Conservation (phyloP, 2,329 filamentous ascomycete species). For the Rhynchosporium agropyri region DNA sequence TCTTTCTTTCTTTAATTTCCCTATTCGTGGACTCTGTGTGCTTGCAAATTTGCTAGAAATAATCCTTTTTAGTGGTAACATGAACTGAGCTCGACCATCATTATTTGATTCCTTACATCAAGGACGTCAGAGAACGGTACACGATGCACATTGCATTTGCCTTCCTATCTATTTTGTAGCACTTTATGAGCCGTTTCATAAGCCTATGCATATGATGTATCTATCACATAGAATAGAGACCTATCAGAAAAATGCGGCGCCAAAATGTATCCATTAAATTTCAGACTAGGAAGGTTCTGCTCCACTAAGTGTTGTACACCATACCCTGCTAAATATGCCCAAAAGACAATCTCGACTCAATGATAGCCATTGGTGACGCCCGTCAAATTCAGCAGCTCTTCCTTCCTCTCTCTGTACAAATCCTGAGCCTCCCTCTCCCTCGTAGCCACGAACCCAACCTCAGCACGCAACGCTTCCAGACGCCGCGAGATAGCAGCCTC, state of each 20-base stretch:
- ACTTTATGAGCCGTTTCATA: too few species aligned
- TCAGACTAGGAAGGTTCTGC: not conserved
- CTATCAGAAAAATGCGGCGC: not conserved
- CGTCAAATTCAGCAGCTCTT: slow-evolving; percentile 71
- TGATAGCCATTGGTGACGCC: slow-evolving; percentile 38
- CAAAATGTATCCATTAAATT: slow-evolving; percentile 9
- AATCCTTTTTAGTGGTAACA: not conserved
- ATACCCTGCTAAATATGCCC: slow-evolving; percentile 9
- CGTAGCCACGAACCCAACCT: slow-evolving; percentile 77
- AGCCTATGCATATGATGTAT: too few species aligned
- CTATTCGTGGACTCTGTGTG: too few species aligned
- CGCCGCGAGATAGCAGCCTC: slow-evolving; percentile 73
- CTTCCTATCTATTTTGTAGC: too few species aligned
- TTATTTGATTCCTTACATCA: too few species aligned
- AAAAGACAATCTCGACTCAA: slow-evolving; percentile 17
- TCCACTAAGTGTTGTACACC: slow-evolving; percentile 20
- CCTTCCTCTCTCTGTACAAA: slow-evolving; percentile 72
- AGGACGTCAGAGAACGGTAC: too few species aligned
- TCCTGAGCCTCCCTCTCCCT: slow-evolving; percentile 92
- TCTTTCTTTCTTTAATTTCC: too few species aligned
- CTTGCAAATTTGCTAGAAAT: not conserved
- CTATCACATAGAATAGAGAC: not conserved
- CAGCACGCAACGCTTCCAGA: slow-evolving; percentile 75
- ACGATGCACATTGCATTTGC: too few species aligned
- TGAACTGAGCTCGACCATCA: not conserved